Evolutionary conservation across 2,329 filamentous ascomycete species (phyloP), one percentile per base, ranked within the genome.

Genomic region (Colletotrichum lini): DNA sequence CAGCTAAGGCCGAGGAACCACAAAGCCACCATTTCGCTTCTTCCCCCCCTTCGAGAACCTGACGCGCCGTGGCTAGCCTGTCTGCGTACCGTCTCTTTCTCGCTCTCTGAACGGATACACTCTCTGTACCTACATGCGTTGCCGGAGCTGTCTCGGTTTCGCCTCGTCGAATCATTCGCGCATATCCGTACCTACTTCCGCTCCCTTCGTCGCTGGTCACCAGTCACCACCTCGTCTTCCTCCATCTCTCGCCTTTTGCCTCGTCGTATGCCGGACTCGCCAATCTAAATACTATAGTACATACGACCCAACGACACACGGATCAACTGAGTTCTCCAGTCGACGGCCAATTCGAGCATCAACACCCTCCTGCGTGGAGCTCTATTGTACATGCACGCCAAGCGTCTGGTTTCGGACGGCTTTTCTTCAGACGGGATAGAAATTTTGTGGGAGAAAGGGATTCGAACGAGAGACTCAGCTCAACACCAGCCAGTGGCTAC

Each of bases 211-310:
- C 70, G 62, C 54, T 68, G 60, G 50, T 61, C 50, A 64, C 45
- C 59, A 9, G 30, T 35, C 30, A 35, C 30, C 30, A 35, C 50
- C 62, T 71, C 70, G 67, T 70, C 67, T 64, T 57, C 68, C 67
- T 67, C 73, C 72, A 68, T 72, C 74, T 77, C 76, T 44, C 42
- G 23, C 35, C 78, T 79, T 77, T 23, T 23, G 30, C 54, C 78
- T 80, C 79, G 79, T 79, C 75, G 76, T 76, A 75, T 82, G 83
- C 82, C 82, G 82, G 83, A 78, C 77, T 74, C 74, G 71, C 78
- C 81, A 83, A 83, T 83, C 80, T 82, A 82, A 81, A 76, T 80
- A 78, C 80, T 79, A 81, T 79, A 79, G 77, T 80, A 77, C 76
- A 83, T 83, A 83, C 83, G 83, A 78, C 78, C 74, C 78, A 74